Percentiles rank a stretch among this genome's conserved stretches.
Conservation (phyloP, 768 basidiomycete genomes). For the Sarcodon aspratus region DNA sequence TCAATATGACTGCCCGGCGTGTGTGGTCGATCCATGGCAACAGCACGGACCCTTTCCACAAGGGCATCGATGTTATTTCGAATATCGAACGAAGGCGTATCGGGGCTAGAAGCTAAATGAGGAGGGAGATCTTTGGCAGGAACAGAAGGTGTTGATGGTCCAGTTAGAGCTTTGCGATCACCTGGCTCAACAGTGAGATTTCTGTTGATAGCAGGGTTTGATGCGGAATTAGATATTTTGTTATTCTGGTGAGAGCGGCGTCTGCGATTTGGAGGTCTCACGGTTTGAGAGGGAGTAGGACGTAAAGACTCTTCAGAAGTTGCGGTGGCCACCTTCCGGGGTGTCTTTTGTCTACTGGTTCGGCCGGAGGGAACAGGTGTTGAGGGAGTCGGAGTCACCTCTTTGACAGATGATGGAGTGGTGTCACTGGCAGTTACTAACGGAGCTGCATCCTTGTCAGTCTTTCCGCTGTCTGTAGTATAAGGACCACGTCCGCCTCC, state of each 20-base stretch:
- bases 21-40: constrained; percentile 58
- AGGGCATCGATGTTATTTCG: constrained; percentile 62
- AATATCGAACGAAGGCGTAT: constrained; percentile 31
- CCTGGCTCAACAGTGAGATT: constrained; percentile 2
- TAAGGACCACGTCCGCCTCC: constrained; percentile 16
- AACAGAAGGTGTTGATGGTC: constrained; percentile 16
- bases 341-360: constrained; percentile 1
- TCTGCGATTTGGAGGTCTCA: constrained; percentile 35
- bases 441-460: constrained; percentile 8
- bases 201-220: constrained; percentile 7
- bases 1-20: constrained; percentile 77
- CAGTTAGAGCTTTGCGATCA: constrained; percentile 20
- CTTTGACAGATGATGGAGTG: constrained; percentile 4
- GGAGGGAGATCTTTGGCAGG: constrained; percentile 47
- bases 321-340: constrained; percentile 9
- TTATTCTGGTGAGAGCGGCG: constrained; percentile 36
- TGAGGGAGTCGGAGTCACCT: constrained; percentile 5
- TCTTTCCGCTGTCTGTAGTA: constrained; percentile 8
- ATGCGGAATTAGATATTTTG: constrained; percentile 5
- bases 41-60: constrained; percentile 65
- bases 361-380: constrained; percentile 2
- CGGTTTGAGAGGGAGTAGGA: constrained; percentile 10
- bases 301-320: constrained; percentile 4
- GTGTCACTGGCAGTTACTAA: neutral
- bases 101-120: constrained; percentile 30